These are phyloP conservation scores for Leccinum boreale DNA, from an alignment of 768 basidiomycete genomes.

Conservation along the genomic window DNA sequence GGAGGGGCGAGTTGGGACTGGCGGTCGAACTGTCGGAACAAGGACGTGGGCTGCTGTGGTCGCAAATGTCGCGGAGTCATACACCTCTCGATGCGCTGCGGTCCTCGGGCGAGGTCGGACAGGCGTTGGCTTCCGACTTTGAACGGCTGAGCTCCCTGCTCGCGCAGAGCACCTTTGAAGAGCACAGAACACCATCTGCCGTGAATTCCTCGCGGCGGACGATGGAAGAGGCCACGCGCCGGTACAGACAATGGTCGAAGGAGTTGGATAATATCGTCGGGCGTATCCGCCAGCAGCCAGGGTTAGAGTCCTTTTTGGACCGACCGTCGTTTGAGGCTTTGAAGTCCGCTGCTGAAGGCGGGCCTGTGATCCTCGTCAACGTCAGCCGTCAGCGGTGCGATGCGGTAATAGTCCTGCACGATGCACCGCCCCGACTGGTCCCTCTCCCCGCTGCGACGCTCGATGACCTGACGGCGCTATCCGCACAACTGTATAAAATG, in stretches of 20 bases:
- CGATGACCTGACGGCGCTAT: slow-evolving; percentile 8
- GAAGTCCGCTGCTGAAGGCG: slow-evolving; percentile 20
- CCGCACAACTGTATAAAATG: not conserved
- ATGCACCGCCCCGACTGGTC: slow-evolving; percentile 16
- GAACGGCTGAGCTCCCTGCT: slow-evolving; percentile 19
- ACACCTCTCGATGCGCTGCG: slow-evolving; percentile 26
- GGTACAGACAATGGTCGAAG: slow-evolving; percentile 13
- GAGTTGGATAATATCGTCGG: slow-evolving; percentile 19
- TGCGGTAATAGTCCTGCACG: slow-evolving; percentile 33
- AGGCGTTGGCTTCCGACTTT: slow-evolving; percentile 24
- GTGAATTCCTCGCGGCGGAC: slow-evolving; percentile 1
- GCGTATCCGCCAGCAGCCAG: slow-evolving; percentile 22
- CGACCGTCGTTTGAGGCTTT: slow-evolving; percentile 19
- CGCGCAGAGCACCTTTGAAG: not conserved
- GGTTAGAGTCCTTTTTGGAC: slow-evolving; percentile 32
- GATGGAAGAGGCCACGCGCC: slow-evolving; percentile 13
- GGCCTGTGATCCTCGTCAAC: slow-evolving; percentile 39
- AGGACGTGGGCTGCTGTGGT: slow-evolving; percentile 30
- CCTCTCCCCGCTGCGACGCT: slow-evolving; percentile 16
- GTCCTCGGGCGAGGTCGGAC: slow-evolving; percentile 10
- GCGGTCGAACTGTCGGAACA: slow-evolving; percentile 37
- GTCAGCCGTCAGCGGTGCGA: slow-evolving; percentile 33
- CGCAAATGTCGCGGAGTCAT: slow-evolving; percentile 25
- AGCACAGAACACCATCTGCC: not conserved
- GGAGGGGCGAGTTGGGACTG: slow-evolving; percentile 11